These are phyloP conservation scores for Kockiozyma suomiensis DNA, from an alignment of 805 yeast species.

Conservation along the genomic window DNA sequence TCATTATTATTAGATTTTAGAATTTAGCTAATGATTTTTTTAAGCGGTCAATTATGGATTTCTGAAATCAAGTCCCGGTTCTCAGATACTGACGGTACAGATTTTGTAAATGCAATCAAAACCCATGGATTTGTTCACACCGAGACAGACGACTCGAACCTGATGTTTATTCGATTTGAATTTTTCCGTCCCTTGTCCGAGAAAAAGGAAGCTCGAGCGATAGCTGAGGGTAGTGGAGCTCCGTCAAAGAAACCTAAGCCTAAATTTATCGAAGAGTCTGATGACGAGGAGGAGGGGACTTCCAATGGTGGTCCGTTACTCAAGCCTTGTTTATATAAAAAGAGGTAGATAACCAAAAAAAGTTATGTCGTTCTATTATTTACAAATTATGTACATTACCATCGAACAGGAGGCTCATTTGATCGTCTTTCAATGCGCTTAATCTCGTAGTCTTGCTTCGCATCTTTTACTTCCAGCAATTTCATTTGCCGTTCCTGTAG, in stretches of 20 bases:
- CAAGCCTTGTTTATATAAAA: conserved; percentile 94
- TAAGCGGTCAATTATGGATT: conserved; percentile 93
- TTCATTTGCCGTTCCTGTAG: conserved; percentile 26
- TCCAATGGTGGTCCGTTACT: conserved; percentile 76
- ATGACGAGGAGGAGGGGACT: conserved; percentile 59
- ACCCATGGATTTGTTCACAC: conserved; percentile 83
- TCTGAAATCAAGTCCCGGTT: conserved; percentile 96
- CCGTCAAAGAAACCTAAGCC: conserved; percentile 36
- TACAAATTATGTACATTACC: conserved; percentile 12
- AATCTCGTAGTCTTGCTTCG: conserved; percentile 26
- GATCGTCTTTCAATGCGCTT: conserved; percentile 26
- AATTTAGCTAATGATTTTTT: background rate
- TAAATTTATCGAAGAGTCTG: conserved; percentile 68
- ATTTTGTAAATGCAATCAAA: conserved; percentile 78
- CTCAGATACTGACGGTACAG: conserved; percentile 56
- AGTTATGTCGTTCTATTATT: background rate
- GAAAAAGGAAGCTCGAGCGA: conserved; percentile 49
- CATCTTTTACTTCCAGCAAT: conserved; percentile 11
- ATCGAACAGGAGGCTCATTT: conserved; percentile 24
- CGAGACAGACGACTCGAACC: conserved; percentile 80
- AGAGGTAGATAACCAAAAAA: conserved; percentile 53
- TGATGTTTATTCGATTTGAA: conserved; percentile 94
- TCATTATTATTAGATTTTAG: no score
- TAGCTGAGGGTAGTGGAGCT: conserved; percentile 50
- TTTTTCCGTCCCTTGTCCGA: conserved; percentile 70